A percentile compares a stretch with the other conserved stretches of the same genome.
Conservation (phyloP, 1,284 basidiomycete species). For the Papiliotrema fonsecae region DNA sequence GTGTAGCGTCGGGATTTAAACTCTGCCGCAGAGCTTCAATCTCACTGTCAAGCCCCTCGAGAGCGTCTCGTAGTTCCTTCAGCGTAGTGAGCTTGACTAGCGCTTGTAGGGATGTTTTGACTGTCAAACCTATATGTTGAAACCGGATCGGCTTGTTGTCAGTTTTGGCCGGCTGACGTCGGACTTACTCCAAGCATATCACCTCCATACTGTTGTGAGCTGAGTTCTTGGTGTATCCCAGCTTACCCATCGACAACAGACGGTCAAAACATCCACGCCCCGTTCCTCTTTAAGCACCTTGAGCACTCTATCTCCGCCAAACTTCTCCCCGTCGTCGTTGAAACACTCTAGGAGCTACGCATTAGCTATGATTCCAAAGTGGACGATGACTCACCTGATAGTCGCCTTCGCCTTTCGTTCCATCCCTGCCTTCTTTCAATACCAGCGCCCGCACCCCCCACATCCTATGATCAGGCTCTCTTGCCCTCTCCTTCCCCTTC, state of each 20-base stretch:
- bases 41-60: conserved; percentile 34
- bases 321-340: conserved; percentile 45
- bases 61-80: conserved; percentile 27
- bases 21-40: conserved; percentile 28
- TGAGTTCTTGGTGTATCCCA: background rate
- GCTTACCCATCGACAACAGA: conserved; percentile 42
- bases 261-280: conserved; percentile 38
- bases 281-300: conserved; percentile 29
- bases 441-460: conserved; percentile 38
- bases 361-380: conserved; percentile 1
- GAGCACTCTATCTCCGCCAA: conserved; percentile 40
- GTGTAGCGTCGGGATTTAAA: conserved; percentile 1
- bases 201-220: conserved; percentile 33
- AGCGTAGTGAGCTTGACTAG: conserved; percentile 26
- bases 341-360: conserved; percentile 34
- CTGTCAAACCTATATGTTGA: conserved; percentile 39
- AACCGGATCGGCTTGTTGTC: conserved; percentile 40
- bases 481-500: conserved; percentile 26
- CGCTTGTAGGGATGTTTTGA: conserved; percentile 27
- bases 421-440: conserved; percentile 37
- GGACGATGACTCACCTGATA: conserved; percentile 31
- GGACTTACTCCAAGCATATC: conserved; percentile 42
- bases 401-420: conserved; percentile 41
- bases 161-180: conserved; percentile 1
- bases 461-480: conserved; percentile 46